Conservation (phyloP, 257 asterid genomes). For the Jaltomata sinuosa region DNA sequence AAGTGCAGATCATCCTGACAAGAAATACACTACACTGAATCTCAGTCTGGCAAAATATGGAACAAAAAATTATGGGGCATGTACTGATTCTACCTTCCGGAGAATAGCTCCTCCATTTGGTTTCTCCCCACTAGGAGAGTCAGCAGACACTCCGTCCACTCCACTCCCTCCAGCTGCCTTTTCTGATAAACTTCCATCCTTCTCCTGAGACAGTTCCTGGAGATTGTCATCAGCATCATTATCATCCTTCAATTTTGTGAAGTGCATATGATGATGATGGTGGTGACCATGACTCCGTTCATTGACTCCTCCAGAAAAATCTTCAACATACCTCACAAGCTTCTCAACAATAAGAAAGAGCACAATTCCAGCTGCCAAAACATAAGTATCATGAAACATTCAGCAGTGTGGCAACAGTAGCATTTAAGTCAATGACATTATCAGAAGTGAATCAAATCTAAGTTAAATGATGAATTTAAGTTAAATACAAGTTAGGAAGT, state of each 20-base stretch:
- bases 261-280: conserved; percentile 61
- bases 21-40: neutral
- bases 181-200: conserved; percentile 17
- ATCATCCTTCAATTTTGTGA: conserved; percentile 41
- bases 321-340: conserved; percentile 88
- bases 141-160: conserved; percentile 23
- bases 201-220: conserved; percentile 30
- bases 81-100: conserved; percentile 51
- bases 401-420: neutral
- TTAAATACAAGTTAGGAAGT: neutral
- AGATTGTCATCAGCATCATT: conserved; percentile 30
- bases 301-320: conserved; percentile 52
- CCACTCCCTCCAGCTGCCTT: conserved; percentile 21
- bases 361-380: conserved; percentile 77
- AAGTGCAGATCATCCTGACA: neutral
- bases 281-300: conserved; percentile 54
- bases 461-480: neutral
- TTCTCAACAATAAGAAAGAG: conserved; percentile 89
- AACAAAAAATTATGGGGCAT: neutral
- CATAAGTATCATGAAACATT: conserved; percentile 17
- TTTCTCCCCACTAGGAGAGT: conserved; percentile 21
- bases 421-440: neutral
- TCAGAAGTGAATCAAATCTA: neutral
- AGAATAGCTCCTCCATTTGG: conserved; percentile 26
- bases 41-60: neutral